These are phyloP conservation scores for Cercophora samala DNA, from an alignment of 495 filamentous ascomycete genomes.

Conservation along the genomic window DNA sequence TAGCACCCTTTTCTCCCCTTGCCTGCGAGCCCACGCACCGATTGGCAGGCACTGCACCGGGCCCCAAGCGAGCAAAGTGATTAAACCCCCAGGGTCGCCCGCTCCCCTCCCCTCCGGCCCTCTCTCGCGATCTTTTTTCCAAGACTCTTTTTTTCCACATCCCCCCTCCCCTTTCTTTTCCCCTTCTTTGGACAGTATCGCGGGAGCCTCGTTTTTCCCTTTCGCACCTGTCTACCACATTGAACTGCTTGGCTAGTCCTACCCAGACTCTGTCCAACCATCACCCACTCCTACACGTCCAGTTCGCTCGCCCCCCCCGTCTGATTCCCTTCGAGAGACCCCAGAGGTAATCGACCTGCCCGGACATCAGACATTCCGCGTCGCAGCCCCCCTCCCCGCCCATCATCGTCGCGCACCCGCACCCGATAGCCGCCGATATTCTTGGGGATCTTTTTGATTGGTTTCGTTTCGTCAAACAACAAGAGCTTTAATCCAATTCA, in stretches of 20 bases:
- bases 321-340: conserved; percentile 19
- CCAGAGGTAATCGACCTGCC: conserved; percentile 32
- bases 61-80: conserved; percentile 30
- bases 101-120: conserved; percentile 24
- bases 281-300: background rate
- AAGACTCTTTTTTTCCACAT: conserved; percentile 29
- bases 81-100: conserved; percentile 40
- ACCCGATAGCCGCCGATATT: conserved; percentile 33
- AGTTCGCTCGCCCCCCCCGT: conserved; percentile 10
- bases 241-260: background rate
- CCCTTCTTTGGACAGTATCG: conserved; percentile 30
- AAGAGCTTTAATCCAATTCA: no score
- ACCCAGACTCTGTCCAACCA: background rate
- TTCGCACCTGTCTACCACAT: background rate
- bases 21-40: conserved; percentile 12
- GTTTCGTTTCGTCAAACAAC: conserved; percentile 41
- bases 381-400: conserved; percentile 31
- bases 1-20: conserved; percentile 22
- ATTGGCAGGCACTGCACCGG: conserved; percentile 20
- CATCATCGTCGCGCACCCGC: conserved; percentile 25
- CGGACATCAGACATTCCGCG: conserved; percentile 33
- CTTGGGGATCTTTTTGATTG: conserved; percentile 40
- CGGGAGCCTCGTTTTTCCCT: conserved; percentile 28
- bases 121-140: conserved; percentile 36
- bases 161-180: conserved; percentile 28